phyloP scores from a whole-genome alignment of 345 rosid species.

The Eucalyptus cloeziana region DNA sequence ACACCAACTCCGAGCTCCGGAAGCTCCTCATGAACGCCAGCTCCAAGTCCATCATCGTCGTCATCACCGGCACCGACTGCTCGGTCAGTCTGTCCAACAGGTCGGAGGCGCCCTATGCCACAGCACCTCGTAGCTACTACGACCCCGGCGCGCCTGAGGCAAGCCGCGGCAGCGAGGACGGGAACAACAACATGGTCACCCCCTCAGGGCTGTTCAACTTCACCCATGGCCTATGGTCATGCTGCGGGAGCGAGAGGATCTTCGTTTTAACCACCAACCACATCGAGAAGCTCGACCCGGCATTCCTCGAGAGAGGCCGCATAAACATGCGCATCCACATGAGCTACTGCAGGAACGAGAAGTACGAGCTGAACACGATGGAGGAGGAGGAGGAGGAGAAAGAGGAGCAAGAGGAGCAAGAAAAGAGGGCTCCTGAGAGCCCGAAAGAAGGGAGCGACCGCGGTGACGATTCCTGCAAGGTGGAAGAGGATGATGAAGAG shows the following conservation, averaged over 20 bases:
- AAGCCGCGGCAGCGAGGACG: background rate
- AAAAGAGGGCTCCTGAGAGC: conserved; percentile 69
- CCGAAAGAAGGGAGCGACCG: background rate
- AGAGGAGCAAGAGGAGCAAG: conserved; percentile 37
- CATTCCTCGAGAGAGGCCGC: too few species aligned
- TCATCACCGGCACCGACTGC: background rate
- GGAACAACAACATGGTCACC: background rate
- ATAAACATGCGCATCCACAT: too few species aligned
- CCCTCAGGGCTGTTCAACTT: background rate
- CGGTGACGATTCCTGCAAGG: background rate
- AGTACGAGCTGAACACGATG: conserved; percentile 6
- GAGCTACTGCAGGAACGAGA: conserved; percentile 5
- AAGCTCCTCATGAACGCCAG: background rate
- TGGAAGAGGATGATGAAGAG: too few species aligned
- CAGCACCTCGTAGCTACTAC: background rate
- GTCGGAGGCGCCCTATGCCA: background rate
- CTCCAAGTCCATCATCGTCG: background rate
- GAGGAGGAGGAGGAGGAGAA: conserved; percentile 19
- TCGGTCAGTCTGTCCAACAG: background rate
- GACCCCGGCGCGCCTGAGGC: background rate
- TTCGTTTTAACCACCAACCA: too few species aligned
- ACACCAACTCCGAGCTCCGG: background rate
- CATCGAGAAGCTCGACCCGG: too few species aligned
- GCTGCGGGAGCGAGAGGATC: too few species aligned
- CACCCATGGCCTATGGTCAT: background rate